These are phyloP conservation scores for Fusarium dimerum DNA, from an alignment of 2,329 filamentous ascomycete genomes.

Conservation along the genomic window DNA sequence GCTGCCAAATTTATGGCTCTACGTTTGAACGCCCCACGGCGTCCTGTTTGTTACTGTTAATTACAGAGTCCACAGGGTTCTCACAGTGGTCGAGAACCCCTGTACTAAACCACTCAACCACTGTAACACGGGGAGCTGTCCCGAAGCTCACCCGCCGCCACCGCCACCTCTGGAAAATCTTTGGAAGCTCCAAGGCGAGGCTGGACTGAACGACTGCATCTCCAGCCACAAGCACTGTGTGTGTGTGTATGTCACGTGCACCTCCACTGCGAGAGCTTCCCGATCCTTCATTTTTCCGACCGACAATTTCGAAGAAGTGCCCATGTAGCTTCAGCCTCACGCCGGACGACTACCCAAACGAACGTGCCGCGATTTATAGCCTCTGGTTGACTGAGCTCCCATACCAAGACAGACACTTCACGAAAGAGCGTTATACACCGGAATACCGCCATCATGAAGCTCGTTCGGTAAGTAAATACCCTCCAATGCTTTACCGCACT, in stretches of 20 bases:
- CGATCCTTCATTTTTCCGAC: conserved; percentile 34
- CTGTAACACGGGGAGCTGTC: background rate
- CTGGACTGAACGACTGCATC: background rate
- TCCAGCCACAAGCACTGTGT: background rate
- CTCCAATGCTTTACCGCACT: conserved; percentile 7
- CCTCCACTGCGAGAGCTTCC: conserved; percentile 12
- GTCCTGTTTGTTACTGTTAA: background rate
- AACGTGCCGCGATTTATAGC: conserved; percentile 18
- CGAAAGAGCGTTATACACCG: background rate
- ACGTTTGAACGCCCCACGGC: conserved; percentile 8
- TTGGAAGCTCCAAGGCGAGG: background rate
- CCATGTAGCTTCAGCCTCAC: conserved; percentile 31
- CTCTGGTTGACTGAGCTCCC: conserved; percentile 7
- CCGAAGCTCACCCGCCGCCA: conserved; percentile 3
- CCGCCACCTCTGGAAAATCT: conserved; percentile 2
- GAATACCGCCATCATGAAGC: conserved; percentile 73
- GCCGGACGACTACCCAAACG: conserved; percentile 16
- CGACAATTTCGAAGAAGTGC: conserved; percentile 29
- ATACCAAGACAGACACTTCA: conserved; percentile 7
- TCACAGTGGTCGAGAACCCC: conserved; percentile 23
- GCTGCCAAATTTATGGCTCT: conserved; percentile 26
- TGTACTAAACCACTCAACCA: conserved; percentile 11
- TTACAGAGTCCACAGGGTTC: conserved; percentile 13
- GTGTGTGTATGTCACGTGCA: conserved; percentile 20
- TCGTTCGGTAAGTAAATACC: conserved; percentile 74